Evolutionary conservation across 2,329 filamentous ascomycete species (phyloP).

Genomic region (Trichoderma koningii): DNA sequence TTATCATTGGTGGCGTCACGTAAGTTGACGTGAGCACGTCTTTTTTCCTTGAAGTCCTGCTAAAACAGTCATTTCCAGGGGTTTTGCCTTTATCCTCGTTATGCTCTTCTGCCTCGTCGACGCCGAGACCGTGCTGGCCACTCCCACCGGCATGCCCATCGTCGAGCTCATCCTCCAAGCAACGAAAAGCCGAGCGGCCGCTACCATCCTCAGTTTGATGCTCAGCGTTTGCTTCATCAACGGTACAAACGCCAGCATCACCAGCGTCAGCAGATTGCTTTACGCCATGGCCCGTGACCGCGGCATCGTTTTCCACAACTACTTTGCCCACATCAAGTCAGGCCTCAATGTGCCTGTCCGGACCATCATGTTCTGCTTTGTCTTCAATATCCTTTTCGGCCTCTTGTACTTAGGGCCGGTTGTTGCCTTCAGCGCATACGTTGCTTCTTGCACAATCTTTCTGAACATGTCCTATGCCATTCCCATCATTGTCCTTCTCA

Average conservation of each 20-base stretch:
- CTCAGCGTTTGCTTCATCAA: constrained; percentile 17
- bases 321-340: constrained; percentile 16
- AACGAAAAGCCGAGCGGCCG: constrained; percentile 14
- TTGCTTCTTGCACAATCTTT: constrained; percentile 22
- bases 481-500: constrained; percentile 9
- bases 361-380: constrained; percentile 23
- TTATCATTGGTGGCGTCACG: constrained; percentile 15
- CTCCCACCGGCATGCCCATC: constrained; percentile 16
- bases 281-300: constrained; percentile 21
- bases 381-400: constrained; percentile 17
- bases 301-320: constrained; percentile 17
- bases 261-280: constrained; percentile 19
- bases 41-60: too few relatives aligned
- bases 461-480: constrained; percentile 18
- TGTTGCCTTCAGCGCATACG: constrained; percentile 17
- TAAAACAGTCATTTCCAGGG: neutral
- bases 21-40: neutral
- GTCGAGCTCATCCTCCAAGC: constrained; percentile 19
- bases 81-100: constrained; percentile 13
- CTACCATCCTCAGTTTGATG: constrained; percentile 20
- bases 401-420: constrained; percentile 9
- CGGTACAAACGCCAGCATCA: constrained; percentile 20
- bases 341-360: constrained; percentile 18
- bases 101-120: constrained; percentile 19
- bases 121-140: neutral